Evolutionary conservation across 106 monocot genomes (phyloP).

Genomic region (Alisma plantagoaquatica): DNA sequence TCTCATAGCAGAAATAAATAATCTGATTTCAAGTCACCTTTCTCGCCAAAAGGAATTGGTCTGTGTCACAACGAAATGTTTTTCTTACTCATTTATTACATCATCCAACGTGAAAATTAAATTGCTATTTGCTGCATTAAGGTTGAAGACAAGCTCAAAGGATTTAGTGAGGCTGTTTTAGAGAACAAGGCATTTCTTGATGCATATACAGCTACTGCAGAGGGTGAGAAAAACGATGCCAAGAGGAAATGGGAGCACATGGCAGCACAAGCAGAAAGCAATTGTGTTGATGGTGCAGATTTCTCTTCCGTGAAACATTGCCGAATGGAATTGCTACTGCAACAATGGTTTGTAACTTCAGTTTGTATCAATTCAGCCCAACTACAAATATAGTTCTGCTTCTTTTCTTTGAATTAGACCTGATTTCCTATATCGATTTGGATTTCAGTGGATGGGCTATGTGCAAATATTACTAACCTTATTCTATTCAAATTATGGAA

Average conservation of each 20-base stretch:
- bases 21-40: conserved; percentile 55
- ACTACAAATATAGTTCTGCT: too few species aligned
- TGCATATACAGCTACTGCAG: conserved; percentile 23
- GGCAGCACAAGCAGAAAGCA: conserved; percentile 33
- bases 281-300: conserved; percentile 40
- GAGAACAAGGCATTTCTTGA: conserved; percentile 50
- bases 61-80: not conserved
- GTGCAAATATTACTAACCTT: too few species aligned
- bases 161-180: conserved; percentile 31
- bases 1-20: conserved; percentile 55
- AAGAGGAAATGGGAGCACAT: conserved; percentile 90
- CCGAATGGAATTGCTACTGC: conserved; percentile 51
- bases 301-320: conserved; percentile 79
- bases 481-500: too few species aligned
- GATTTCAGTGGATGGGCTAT: too few species aligned
- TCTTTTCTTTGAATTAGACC: not conserved
- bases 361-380: too few species aligned
- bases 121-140: conserved; percentile 19
- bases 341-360: conserved; percentile 67
- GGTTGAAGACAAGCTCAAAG: conserved; percentile 47
- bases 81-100: not conserved
- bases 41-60: conserved; percentile 72
- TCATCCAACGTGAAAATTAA: too few species aligned
- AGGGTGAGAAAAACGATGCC: conserved; percentile 36
- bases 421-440: too few species aligned